Evolutionary conservation across 2,329 filamentous ascomycete genomes (phyloP), one percentile per base, ranked within the genome.

Genomic region (Zopfia rhizophila): DNA sequence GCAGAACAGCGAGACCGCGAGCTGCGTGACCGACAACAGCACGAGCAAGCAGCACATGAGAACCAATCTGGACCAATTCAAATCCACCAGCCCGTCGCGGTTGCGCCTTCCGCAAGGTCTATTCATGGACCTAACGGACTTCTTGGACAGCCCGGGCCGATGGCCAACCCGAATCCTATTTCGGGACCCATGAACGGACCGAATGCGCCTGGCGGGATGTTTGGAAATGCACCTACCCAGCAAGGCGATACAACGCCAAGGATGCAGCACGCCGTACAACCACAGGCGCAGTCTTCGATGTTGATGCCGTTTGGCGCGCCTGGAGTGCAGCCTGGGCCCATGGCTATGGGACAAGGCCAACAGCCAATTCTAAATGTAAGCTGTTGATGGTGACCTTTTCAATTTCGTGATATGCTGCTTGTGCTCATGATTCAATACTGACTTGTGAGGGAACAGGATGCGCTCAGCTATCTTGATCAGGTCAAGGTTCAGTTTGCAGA

Each of bases 401-500:
- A n/a, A n/a, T n/a, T n/a, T n/a, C n/a, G n/a, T n/a, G n/a, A n/a
- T n/a, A n/a, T n/a, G n/a, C n/a, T n/a, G n/a, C n/a, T n/a, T n/a
- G n/a, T 13, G 30, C 30, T n/a, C 11, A 8, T 31, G 6, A 28
- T 27, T 33, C 17, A n/a, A 39, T 31, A 16, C 14, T 31, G n/a
- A 23, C 28, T 17, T 32, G 19, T 45, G 17, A 45, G 24, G 11
- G 19, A 30, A 4, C 63, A 85, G 81, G 87, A 90, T 74, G 94
- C 94, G 22, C 81, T 99, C 31, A 97, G 91, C 64, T 99, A 99
- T 67, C 83, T 99, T 17, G 94, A 99, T 67, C 94, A 97, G 72
- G 94, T 99, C 55, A 99, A 99, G 74, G 92, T 97, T 19, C 92
- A 96, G 66, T 99, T 99, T 61, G 89, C 91, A 50, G 93, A 97